Evolutionary conservation across 139 green algal genomes (phyloP), one percentile per base, ranked within the genome.

Genomic region (Diplosphaera chodatii): DNA sequence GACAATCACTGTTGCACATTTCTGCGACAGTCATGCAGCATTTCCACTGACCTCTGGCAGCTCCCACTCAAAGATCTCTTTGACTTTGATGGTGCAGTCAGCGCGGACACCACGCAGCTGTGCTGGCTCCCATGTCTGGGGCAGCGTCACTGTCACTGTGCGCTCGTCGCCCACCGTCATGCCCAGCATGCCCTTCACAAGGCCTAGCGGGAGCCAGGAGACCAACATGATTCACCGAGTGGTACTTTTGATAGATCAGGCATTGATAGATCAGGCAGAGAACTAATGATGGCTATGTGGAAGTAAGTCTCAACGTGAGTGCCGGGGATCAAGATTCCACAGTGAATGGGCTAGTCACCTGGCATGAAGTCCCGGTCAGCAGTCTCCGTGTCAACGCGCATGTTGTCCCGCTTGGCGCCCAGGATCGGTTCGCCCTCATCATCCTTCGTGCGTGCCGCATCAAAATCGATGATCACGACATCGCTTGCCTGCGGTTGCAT

Each of bases 61-160:
- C 22, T 85, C 73, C 33, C 74, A 79, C 66, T 80, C 63, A 55
- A 88, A 88, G 21, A 88, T 64, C 74, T 88, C 83, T 4, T 71
- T 78, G 33, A 87, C 20, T n/a, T 75, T 84, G 20, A 88, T 21
- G 30, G 66, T 67, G 32, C 74, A 72, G 3, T 22, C 30, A 31
- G 74, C 78, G 8, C 71, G 32, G 27, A 72, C 67, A 3, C 83
- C 83, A 1, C 72, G 37, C 64, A 88, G 65, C 3, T 15, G 28
- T 23, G 65, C 66, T 22, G 82, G 81, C 69, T 80, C 63, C 59
- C 28, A 23, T 32, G 69, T 33, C 40, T 77, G 13, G 48, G 77
- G 72, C 66, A 88, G 33, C 23, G 67, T 80, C 4, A 85, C 40
- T 1, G 59, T 28, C 4, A 79, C 32, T 23, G 68, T 37, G 0